Conservation (phyloP, 108 stramenopile genomes). For the Epithemia pelagica region DNA sequence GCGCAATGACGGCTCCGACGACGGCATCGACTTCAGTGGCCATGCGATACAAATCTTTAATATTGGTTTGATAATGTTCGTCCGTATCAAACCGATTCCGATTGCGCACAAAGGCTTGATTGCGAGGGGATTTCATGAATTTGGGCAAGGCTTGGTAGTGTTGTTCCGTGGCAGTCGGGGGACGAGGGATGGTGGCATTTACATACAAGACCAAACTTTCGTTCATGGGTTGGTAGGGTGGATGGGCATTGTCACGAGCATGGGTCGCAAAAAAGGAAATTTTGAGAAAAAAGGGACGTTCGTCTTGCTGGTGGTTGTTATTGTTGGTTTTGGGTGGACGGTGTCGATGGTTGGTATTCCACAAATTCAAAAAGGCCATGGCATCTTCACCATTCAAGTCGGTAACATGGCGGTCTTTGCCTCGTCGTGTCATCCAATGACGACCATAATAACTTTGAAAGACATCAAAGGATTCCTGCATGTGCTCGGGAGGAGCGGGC, state of each 20-base stretch:
- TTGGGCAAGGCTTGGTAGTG: constrained; percentile 28
- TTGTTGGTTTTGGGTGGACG: neutral
- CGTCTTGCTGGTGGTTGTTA: too few relatives aligned
- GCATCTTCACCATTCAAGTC: constrained; percentile 62
- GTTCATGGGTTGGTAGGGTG: constrained; percentile 51
- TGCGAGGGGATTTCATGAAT: constrained; percentile 26
- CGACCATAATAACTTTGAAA: constrained; percentile 28
- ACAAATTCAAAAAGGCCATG: constrained; percentile 37
- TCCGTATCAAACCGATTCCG: constrained; percentile 48
- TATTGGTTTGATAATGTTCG: constrained; percentile 52
- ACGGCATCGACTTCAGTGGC: constrained; percentile 70
- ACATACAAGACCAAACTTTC: constrained; percentile 36
- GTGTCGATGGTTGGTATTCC: neutral
- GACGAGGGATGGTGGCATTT: constrained; percentile 33
- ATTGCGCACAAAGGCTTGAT: constrained; percentile 66
- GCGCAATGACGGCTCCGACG: constrained; percentile 47
- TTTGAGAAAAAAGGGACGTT: constrained; percentile 64
- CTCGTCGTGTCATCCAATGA: constrained; percentile 22
- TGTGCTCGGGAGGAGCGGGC: neutral
- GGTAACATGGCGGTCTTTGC: constrained; percentile 34
- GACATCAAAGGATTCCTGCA: constrained; percentile 24
- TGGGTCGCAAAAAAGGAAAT: constrained; percentile 82
- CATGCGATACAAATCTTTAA: constrained; percentile 70
- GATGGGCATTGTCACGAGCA: constrained; percentile 36
- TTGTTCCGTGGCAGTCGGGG: constrained; percentile 28